Base-by-base conservation (phyloP, 2,329 filamentous ascomycete genomes). In the Colletotrichum australisinense region DNA sequence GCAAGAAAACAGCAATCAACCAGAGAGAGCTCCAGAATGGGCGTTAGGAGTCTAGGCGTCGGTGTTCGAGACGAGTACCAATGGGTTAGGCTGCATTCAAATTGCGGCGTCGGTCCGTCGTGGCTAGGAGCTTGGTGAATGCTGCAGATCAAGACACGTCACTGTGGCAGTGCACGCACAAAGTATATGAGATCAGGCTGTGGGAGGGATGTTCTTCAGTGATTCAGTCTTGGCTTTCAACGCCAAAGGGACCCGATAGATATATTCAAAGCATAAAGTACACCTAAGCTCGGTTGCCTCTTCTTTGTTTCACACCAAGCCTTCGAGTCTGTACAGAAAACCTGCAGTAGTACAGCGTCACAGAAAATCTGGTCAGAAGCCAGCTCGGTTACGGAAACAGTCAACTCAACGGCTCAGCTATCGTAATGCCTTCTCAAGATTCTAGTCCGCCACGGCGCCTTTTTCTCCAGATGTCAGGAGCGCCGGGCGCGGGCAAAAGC, bases 401-500 rank as follows among this genome's bases (percentile, higher is more conserved):
- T 19, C 38, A 19, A 42, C 16, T 16, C 38, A 42, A 5, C 12
- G 8, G 19, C 42, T 49, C 19, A 19, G 8, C 42, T 49, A 9
- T 49, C 6, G 3, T 4, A 9, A 49, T 22, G 42, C 19, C 42
- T 22, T 49, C 9, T 3, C n/a, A 49, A n/a, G 16, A 3, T 9
- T 49, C 42, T 19, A 49, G 19, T 11, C 19, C 42, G 8, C 19
- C 42, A 22, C 42, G 19, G 42, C 42, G 55, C 12, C 46, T 69
- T 30, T 64, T 64, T 9, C 56, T 73, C 59, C 81, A 83, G 57
- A 83, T 84, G 80, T 83, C 83, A 2, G 82, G 83, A 5, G 81
- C 81, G 6, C 82, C 83, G 2, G 83, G 83, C 9, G 81, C 81
- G 9, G 82, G 83, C 1, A 84, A 85, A 70, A 84, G 80, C 75